These are phyloP conservation scores for Globisporangium ultimum DNA, from an alignment of 352 stramenopile genomes.

Conservation along the genomic window DNA sequence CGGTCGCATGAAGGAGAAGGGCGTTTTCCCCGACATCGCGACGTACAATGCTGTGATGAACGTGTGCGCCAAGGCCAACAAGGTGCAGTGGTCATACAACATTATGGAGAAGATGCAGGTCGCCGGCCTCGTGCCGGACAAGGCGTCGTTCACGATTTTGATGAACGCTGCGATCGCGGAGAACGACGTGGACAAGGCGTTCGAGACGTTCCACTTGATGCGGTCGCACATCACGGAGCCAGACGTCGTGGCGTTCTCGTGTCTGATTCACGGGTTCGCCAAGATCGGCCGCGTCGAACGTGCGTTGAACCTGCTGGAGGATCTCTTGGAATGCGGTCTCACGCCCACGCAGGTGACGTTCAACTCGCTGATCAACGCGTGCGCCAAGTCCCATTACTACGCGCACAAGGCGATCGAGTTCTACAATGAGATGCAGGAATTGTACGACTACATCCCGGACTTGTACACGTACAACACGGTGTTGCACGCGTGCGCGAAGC, in stretches of 20 bases:
- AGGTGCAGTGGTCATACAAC: constrained; percentile 77
- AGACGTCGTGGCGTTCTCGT: constrained; percentile 66
- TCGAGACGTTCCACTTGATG: constrained; percentile 86
- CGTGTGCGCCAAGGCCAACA: constrained; percentile 62
- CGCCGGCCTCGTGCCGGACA: constrained; percentile 54
- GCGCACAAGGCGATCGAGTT: constrained; percentile 83
- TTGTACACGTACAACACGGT: constrained; percentile 79
- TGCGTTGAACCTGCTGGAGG: constrained; percentile 70
- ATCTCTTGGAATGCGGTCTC: constrained; percentile 65
- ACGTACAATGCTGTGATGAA: constrained; percentile 85
- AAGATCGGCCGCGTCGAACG: constrained; percentile 73
- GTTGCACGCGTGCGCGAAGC: constrained; percentile 71
- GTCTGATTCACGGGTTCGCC: constrained; percentile 72
- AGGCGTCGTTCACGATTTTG: constrained; percentile 74
- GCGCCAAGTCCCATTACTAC: constrained; percentile 82
- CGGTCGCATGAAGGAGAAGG: constrained; percentile 77
- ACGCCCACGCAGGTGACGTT: constrained; percentile 74
- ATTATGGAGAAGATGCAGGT: constrained; percentile 86
- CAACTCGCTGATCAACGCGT: constrained; percentile 78
- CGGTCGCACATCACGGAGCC: constrained; percentile 67
- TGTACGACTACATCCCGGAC: constrained; percentile 81
- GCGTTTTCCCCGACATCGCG: constrained; percentile 45
- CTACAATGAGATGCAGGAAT: constrained; percentile 85
- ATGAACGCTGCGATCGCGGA: constrained; percentile 77
- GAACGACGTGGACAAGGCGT: constrained; percentile 72